Percentiles rank a stretch among this genome's conserved stretches.
Evolutionary conservation across 306 rosid genomes (phyloP).

Genomic region (Dryas drummondii): DNA sequence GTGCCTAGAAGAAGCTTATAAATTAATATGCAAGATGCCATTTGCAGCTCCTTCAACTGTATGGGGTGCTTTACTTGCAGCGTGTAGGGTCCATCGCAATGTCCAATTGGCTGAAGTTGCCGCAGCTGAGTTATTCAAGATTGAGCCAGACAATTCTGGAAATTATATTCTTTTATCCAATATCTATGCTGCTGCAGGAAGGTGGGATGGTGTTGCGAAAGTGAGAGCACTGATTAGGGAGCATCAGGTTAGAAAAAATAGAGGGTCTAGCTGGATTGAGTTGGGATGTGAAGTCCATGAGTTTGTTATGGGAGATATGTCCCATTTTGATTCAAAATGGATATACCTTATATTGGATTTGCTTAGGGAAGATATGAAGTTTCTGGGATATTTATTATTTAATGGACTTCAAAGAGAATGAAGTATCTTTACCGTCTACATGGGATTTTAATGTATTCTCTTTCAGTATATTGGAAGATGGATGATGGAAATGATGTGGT

Average conservation of each 20-base stretch:
- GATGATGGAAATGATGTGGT: neutral
- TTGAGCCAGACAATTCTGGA: constrained; percentile 15
- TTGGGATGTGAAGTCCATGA: constrained; percentile 13
- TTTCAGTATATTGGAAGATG: neutral
- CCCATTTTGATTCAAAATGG: constrained; percentile 5
- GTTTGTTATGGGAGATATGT: constrained; percentile 11
- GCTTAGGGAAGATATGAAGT: constrained; percentile 11
- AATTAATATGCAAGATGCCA: constrained; percentile 13
- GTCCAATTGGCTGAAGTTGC: constrained; percentile 19
- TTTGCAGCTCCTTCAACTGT: constrained; percentile 14
- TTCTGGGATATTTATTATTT: constrained; percentile 7
- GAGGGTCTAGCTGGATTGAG: constrained; percentile 22
- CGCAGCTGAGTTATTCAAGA: constrained; percentile 5
- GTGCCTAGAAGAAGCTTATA: constrained; percentile 1
- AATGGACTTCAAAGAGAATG: neutral
- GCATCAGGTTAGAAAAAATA: constrained; percentile 10
- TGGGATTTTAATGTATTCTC: neutral
- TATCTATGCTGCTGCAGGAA: constrained; percentile 21
- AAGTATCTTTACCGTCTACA: neutral
- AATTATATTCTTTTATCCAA: constrained; percentile 20
- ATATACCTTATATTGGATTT: constrained; percentile 9
- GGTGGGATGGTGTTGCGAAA: constrained; percentile 14
- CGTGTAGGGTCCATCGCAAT: constrained; percentile 14
- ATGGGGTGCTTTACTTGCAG: constrained; percentile 22
- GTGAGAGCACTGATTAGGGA: constrained; percentile 15